These are phyloP conservation scores for Colletotrichum sp. DNA, from an alignment of 2,329 filamentous ascomycete genomes.

Conservation along the genomic window DNA sequence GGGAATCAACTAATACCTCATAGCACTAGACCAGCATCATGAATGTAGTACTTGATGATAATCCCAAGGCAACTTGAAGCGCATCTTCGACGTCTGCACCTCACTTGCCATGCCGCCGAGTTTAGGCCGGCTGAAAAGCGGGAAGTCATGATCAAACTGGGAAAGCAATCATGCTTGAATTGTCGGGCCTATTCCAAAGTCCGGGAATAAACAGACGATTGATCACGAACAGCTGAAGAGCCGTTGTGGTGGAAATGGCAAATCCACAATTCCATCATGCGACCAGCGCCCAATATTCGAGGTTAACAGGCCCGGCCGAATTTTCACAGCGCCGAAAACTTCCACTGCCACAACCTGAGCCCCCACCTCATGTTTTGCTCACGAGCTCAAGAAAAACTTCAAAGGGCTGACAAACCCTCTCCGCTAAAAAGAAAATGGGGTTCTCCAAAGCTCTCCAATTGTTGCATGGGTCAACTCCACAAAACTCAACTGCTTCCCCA, in stretches of 20 bases:
- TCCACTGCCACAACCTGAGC: background rate
- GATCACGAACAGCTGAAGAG: background rate
- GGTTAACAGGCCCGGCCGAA: background rate
- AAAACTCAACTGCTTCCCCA: slow-evolving; percentile 2
- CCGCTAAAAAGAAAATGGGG: background rate
- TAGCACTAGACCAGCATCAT: background rate
- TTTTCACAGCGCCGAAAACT: background rate
- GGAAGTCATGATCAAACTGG: background rate
- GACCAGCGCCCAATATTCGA: background rate
- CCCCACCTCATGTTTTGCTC: background rate
- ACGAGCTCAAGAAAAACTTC: background rate
- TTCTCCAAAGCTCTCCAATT: background rate
- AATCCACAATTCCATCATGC: background rate
- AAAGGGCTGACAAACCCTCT: background rate
- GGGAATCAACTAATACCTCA: background rate
- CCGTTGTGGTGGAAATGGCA: background rate
- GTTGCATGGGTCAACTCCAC: background rate
- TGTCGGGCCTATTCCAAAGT: background rate
- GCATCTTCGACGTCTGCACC: background rate
- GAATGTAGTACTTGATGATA: background rate
- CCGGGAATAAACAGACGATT: background rate
- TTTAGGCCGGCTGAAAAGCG: background rate
- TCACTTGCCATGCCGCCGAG: background rate
- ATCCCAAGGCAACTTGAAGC: background rate
- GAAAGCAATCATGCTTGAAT: background rate